Conservation (phyloP, 2,329 filamentous ascomycete genomes). For the Ophioceras dolichostomum region DNA sequence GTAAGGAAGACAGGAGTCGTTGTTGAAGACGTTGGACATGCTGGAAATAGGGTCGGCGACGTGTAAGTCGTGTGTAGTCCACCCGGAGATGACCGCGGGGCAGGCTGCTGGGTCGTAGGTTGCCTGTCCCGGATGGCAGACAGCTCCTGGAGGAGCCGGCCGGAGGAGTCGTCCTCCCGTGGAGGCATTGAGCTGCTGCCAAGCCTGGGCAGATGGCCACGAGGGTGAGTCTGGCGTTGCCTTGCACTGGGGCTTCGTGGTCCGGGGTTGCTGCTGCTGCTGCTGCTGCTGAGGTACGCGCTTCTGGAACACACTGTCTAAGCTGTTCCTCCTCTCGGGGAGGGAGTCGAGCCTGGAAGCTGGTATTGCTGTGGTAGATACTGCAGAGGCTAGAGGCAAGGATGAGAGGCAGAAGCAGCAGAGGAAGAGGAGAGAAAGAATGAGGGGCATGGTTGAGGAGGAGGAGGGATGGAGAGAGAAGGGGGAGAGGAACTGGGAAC, state of each 20-base stretch:
- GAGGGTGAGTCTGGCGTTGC: constrained; percentile 16
- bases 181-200: constrained; percentile 32
- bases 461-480: too few relatives aligned
- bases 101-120: constrained; percentile 10
- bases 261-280: neutral
- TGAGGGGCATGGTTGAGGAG: too few relatives aligned
- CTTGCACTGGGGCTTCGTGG: constrained; percentile 6
- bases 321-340: too few relatives aligned
- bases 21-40: constrained; percentile 27
- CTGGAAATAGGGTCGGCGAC: constrained; percentile 21
- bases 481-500: too few relatives aligned
- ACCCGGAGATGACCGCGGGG: constrained; percentile 7
- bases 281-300: neutral
- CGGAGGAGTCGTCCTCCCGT: constrained; percentile 27
- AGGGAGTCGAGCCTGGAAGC: too few relatives aligned
- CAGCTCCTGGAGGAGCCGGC: constrained; percentile 28
- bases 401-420: too few relatives aligned
- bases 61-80: constrained; percentile 20
- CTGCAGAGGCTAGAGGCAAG: too few relatives aligned
- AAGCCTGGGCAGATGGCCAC: constrained; percentile 34
- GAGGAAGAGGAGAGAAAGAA: too few relatives aligned
- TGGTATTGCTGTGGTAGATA: too few relatives aligned
- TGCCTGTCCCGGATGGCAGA: constrained; percentile 24
- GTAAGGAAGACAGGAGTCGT: constrained; percentile 35
- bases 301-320: too few relatives aligned